Evolutionary conservation across 768 basidiomycete genomes (phyloP).

Genomic region (Asterophora lycoperdoides): DNA sequence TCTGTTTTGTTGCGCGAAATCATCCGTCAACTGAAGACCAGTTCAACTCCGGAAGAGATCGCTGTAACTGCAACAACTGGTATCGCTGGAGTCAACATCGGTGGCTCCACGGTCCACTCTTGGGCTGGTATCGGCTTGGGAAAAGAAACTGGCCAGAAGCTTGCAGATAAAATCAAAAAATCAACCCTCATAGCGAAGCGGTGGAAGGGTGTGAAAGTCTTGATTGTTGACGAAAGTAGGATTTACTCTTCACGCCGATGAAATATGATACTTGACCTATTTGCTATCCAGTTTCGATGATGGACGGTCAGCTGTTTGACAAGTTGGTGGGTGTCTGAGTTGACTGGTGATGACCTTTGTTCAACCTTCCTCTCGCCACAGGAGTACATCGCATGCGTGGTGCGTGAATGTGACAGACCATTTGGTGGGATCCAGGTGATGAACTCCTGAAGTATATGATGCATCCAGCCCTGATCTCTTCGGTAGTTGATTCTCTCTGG

Average conservation of each 20-base stretch:
- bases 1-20: conserved; percentile 65
- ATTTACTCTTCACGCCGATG: neutral
- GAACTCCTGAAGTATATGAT: neutral
- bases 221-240: conserved; percentile 74
- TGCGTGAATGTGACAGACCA: conserved; percentile 41
- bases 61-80: conserved; percentile 67
- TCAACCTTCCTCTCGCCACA: conserved; percentile 26
- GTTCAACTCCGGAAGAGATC: conserved; percentile 20
- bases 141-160: conserved; percentile 38
- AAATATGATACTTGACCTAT: neutral
- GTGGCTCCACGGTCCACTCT: conserved; percentile 63
- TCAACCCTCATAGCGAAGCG: conserved; percentile 21
- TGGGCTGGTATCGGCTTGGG: conserved; percentile 64
- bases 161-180: conserved; percentile 33
- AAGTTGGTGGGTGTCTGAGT: conserved; percentile 47
- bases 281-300: conserved; percentile 57
- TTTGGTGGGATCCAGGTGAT: conserved; percentile 68
- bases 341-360: conserved; percentile 23
- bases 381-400: conserved; percentile 35
- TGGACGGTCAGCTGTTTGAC: conserved; percentile 66
- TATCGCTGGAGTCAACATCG: conserved; percentile 67
- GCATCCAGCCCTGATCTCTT: neutral
- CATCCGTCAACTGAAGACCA: conserved; percentile 37
- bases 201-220: conserved; percentile 49
- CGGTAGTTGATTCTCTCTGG: conserved; percentile 66